Base-by-base conservation (phyloP, 768 basidiomycete genomes). In the Xerocomellus amylosporus region DNA sequence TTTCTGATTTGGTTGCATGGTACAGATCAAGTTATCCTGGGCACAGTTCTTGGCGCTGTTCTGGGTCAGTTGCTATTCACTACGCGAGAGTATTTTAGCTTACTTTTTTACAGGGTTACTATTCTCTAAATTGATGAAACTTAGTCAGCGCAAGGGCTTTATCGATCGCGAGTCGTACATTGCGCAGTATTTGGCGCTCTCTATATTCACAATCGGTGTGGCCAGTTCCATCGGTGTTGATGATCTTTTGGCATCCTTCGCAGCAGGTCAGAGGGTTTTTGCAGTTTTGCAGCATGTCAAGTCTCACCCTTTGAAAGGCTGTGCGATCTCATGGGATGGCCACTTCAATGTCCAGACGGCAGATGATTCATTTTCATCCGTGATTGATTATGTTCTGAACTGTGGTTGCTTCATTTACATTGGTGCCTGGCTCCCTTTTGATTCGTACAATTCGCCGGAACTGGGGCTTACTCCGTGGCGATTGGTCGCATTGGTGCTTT, bases 291-390 rank as follows among this genome's bases (percentile, higher is more conserved):
- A 20, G 3, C 12, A 20, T 9, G 9, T 49, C 19, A n/a, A 15
- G 49, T 45, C 54, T 53, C 33, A 55, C 33, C 28, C 34, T n/a
- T 44, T n/a, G 7, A 48, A 34, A 86, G 95, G 95, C 3, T 85
- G 80, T 49, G 91, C 95, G 2, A 88, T 98, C 59, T 91, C 91
- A 8, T 95, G 91, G 93, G 93, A 96, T 69, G 90, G 85, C 3
- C 78, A 90, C 60, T 90, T 90, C 73, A 88, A 90, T 61, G 72
- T 73, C 19, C 85, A 91, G 55, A 91, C 83, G 0, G 90, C 95
- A 71, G 85, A 88, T 58, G 90, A 93, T 53, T 77, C 84, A 12
- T 98, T 99, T 67, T 87, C 92, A 2, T 87, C 92, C 24, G 90
- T 97, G 39, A 86, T 98, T 58, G 91, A 98, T 69, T 81, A 97